phyloP scores from a whole-genome alignment of 129 eudicot genomes.

The Calendula officinalis region DNA sequence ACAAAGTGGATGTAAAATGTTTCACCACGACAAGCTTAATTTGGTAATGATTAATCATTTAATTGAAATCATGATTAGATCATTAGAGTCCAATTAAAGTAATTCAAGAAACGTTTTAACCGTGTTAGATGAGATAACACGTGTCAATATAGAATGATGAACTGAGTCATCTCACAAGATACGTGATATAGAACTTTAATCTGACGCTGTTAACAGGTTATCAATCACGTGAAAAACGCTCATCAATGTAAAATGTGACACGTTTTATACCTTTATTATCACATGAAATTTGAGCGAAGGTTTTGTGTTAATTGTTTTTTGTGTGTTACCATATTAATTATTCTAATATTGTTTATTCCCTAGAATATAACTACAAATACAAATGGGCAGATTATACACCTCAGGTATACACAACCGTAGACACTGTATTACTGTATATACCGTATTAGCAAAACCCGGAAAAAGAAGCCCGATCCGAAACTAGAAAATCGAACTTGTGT shows the following conservation, averaged over 20 bases:
- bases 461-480: no score
- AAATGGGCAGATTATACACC: no score
- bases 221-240: conserved; percentile 2
- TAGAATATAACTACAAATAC: no score
- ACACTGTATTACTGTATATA: no score
- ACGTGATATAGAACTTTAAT: conserved; percentile 16
- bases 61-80: not conserved
- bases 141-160: not conserved
- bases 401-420: no score
- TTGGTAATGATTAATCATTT: conserved; percentile 8
- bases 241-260: not conserved
- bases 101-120: conserved; percentile 5
- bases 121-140: not conserved
- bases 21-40: conserved; percentile 15
- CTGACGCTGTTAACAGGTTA: not conserved
- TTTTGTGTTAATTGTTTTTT: not conserved
- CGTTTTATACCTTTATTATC: not conserved
- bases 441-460: no score
- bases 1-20: conserved; percentile 4
- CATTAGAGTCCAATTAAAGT: not conserved
- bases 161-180: not conserved
- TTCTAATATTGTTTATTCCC: no score
- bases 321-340: no score
- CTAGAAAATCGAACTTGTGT: no score
- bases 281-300: not conserved